Conservation (phyloP, 2,329 filamentous ascomycete genomes). For the Mycogone perniciosa region DNA sequence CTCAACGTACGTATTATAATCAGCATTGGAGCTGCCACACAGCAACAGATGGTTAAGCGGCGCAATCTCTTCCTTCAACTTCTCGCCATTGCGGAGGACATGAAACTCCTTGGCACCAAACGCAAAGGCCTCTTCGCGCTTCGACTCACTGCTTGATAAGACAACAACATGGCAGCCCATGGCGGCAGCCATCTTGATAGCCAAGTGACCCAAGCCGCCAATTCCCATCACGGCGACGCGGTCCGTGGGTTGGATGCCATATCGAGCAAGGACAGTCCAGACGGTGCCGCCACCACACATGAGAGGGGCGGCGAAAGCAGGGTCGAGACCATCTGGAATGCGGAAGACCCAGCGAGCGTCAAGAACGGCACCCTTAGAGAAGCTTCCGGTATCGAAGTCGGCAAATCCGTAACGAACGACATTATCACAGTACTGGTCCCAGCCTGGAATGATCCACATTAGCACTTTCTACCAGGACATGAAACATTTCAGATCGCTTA, state of each 20-base stretch:
- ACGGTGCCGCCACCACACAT: slow-evolving; percentile 73
- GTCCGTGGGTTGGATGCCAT: slow-evolving; percentile 65
- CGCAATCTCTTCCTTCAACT: slow-evolving; percentile 1
- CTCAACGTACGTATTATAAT: too few relatives aligned
- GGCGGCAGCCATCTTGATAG: slow-evolving; percentile 59
- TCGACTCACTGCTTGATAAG: slow-evolving; percentile 54
- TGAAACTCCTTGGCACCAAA: slow-evolving; percentile 10
- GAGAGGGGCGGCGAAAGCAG: slow-evolving; percentile 62
- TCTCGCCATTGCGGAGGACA: slow-evolving; percentile 1
- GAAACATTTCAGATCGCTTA: background rate
- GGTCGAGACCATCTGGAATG: slow-evolving; percentile 63
- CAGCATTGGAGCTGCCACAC: background rate
- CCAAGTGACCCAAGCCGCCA: slow-evolving; percentile 59
- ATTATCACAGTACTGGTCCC: slow-evolving; percentile 30
- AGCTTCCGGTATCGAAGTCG: slow-evolving; percentile 38
- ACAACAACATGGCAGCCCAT: slow-evolving; percentile 61
- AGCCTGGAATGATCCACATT: too few relatives aligned
- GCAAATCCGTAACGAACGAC: slow-evolving; percentile 28
- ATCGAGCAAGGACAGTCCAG: slow-evolving; percentile 65
- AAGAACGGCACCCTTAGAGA: slow-evolving; percentile 37
- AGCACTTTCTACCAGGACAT: too few relatives aligned
- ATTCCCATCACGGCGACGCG: slow-evolving; percentile 66
- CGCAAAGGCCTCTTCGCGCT: slow-evolving; percentile 38
- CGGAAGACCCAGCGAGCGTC: slow-evolving; percentile 23
- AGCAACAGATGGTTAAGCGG: slow-evolving; percentile 11